Evolutionary conservation across 2,329 filamentous ascomycete species (phyloP).

Genomic region (Amphichorda felina): DNA sequence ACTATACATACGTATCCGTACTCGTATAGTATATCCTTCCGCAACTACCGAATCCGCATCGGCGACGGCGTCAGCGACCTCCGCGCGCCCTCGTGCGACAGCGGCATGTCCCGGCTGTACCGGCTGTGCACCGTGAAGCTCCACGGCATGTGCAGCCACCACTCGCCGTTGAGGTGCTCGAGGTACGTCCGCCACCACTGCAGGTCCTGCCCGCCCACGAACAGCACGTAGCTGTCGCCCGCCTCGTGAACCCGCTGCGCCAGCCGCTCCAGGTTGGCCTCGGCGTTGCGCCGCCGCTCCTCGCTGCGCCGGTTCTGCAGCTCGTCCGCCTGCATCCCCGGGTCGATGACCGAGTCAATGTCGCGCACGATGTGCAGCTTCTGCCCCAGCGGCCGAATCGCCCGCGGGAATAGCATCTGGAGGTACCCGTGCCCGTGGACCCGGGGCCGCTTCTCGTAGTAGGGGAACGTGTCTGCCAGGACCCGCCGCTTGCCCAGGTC

Average conservation of each 20-base stretch:
- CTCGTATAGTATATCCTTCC: no score
- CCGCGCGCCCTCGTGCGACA: slow-evolving; percentile 1
- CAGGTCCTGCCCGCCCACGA: slow-evolving; percentile 13
- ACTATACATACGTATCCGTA: no score
- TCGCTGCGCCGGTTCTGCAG: slow-evolving; percentile 10
- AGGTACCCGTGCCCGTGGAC: slow-evolving; percentile 5
- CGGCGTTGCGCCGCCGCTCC: slow-evolving; percentile 8
- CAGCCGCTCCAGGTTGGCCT: slow-evolving; percentile 10
- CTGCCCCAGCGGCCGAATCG: slow-evolving; percentile 8
- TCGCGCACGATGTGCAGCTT: slow-evolving; percentile 14
- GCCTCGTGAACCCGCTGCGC: slow-evolving; percentile 9
- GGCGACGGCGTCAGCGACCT: slow-evolving; percentile 1
- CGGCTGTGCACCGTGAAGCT: slow-evolving; percentile 9
- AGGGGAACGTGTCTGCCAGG: slow-evolving; percentile 5
- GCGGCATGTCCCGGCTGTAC: slow-evolving; percentile 3
- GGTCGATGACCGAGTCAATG: slow-evolving; percentile 13
- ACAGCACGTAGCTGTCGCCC: slow-evolving; percentile 11
- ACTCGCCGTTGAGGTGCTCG: slow-evolving; percentile 12
- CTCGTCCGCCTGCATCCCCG: slow-evolving; percentile 12
- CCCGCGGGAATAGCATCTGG: slow-evolving; percentile 1
- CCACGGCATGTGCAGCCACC: slow-evolving; percentile 16
- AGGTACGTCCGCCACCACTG: slow-evolving; percentile 14
- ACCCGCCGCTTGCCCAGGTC: slow-evolving; percentile 11
- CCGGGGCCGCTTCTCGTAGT: slow-evolving; percentile 10
- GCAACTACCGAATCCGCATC: background rate